A percentile compares a stretch with the other conserved stretches of the same genome.
These are phyloP conservation scores for Pleurotus salmoneostramineus DNA, from an alignment of 768 basidiomycete species.

Conservation along the genomic window DNA sequence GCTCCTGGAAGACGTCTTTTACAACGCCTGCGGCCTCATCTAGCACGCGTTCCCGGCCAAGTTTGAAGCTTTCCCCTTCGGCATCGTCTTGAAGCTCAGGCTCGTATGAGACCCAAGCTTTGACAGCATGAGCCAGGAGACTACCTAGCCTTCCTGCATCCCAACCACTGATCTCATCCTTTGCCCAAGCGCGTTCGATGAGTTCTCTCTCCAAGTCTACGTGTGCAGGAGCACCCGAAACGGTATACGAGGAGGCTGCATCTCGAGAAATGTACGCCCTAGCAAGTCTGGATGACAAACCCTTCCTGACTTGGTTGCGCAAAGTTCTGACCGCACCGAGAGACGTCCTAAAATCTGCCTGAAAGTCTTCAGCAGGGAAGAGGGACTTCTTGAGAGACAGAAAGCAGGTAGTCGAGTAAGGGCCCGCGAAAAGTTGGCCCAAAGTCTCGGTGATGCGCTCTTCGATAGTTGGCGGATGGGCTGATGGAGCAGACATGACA, in stretches of 20 bases:
- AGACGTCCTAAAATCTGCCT: slow-evolving; percentile 37
- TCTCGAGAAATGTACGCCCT: slow-evolving; percentile 61
- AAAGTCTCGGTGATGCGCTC: slow-evolving; percentile 55
- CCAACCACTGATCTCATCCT: slow-evolving; percentile 64
- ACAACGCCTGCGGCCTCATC: slow-evolving; percentile 67
- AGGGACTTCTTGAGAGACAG: slow-evolving; percentile 57
- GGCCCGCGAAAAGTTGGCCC: slow-evolving; percentile 54
- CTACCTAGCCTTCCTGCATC: slow-evolving; percentile 57
- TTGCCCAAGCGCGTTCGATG: slow-evolving; percentile 73
- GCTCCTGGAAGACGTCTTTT: slow-evolving; percentile 71
- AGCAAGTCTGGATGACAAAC: slow-evolving; percentile 57
- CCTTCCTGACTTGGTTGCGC: slow-evolving; percentile 59
- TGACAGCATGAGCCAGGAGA: slow-evolving; percentile 48
- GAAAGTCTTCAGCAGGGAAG: slow-evolving; percentile 36
- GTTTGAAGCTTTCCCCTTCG: slow-evolving; percentile 1
- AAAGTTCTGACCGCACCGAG: slow-evolving; percentile 62
- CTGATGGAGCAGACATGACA: slow-evolving; percentile 36
- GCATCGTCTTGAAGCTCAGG: slow-evolving; percentile 22
- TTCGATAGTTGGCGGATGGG: slow-evolving; percentile 36
- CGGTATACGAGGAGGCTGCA: slow-evolving; percentile 47
- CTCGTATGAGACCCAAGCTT: slow-evolving; percentile 52
- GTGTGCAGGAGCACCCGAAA: slow-evolving; percentile 55
- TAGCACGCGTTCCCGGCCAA: slow-evolving; percentile 51
- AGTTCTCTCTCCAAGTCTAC: slow-evolving; percentile 60
- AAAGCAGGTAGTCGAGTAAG: slow-evolving; percentile 64